Evolutionary conservation across 352 stramenopile species (phyloP), one percentile per base, ranked within the genome.

Genomic region (Pythium brassicae): DNA sequence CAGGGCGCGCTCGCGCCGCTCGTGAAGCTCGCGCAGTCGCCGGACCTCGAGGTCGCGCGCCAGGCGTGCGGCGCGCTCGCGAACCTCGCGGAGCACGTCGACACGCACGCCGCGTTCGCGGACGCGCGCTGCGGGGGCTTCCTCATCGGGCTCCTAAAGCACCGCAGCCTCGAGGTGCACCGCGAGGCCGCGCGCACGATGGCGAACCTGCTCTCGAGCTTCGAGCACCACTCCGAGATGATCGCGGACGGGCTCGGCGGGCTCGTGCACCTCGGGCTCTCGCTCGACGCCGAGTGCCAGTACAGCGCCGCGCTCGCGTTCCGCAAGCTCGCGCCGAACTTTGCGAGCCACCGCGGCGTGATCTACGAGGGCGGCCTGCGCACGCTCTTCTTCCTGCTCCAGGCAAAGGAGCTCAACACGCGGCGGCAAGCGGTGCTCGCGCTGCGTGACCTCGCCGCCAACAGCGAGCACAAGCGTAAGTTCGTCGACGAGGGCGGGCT

Each of bases 251-350:
- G 92, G 1, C 72, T 98, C 11, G 71, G 78, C 1, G 91, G 92
- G 1, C 75, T 99, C 15, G 85, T 98, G 42, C 76, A 86, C 53
- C 74, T 99, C n/a, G 92, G 87, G 7, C 65, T 93, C 9, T 94
- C 76, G 42, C 66, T 91, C 25, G 96, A 98, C 57, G 52, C 75
- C 19, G 93, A 98, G 69, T 98, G 94, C 57, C 88, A 97, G 66
- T 98, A 98, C 65, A 95, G 98, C 65, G 86, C 92, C 2, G 87
- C 94, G 5, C 66, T 98, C n/a, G 86, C 83, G 15, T 89, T 98
- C 55, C 89, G 95, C 10, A 99, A 98, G 69, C 76, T 99, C 11
- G 85, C 86, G 12, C 86, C 91, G 7, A 98, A 98, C 62, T 79
- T 93, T 46, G 74, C 76, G 9, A 96, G 91, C 47, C 95, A 98